phyloP scores from a whole-genome alignment of 805 yeast species.

The Saturnispora serradocipensis region DNA sequence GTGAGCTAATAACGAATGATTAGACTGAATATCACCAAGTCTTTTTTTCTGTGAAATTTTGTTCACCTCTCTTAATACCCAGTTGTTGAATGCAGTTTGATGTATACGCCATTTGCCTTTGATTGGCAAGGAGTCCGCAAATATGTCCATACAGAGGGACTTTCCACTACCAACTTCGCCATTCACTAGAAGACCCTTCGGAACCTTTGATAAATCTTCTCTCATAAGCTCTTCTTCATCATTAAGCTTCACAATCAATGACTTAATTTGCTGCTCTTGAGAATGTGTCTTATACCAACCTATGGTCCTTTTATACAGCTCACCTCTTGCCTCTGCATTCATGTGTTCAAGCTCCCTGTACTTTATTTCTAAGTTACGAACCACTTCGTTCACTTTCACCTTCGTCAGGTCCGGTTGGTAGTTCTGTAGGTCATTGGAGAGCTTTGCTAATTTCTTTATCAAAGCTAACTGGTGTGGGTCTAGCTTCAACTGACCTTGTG shows the following conservation, averaged over 20 bases:
- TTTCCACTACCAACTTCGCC: constrained; percentile 73
- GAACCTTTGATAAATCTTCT: constrained; percentile 48
- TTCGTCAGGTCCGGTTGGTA: constrained; percentile 46
- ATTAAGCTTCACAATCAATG: constrained; percentile 40
- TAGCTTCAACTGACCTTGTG: constrained; percentile 39
- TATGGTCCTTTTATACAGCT: constrained; percentile 24
- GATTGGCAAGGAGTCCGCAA: constrained; percentile 57
- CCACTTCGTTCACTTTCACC: constrained; percentile 33
- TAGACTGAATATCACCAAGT: constrained; percentile 22
- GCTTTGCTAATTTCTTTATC: constrained; percentile 52
- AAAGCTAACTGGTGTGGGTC: constrained; percentile 54
- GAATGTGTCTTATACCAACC: constrained; percentile 18
- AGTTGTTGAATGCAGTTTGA: constrained; percentile 57
- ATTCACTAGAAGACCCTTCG: constrained; percentile 54
- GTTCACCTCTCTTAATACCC: constrained; percentile 60
- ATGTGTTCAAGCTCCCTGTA: constrained; percentile 10
- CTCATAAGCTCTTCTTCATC: constrained; percentile 33
- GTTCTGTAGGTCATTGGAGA: constrained; percentile 54
- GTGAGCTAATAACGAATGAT: constrained; percentile 28
- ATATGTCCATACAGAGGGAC: constrained; percentile 64
- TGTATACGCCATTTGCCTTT: constrained; percentile 62
- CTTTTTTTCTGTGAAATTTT: constrained; percentile 37
- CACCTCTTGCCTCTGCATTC: constrained; percentile 11
- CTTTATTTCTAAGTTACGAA: constrained; percentile 28
- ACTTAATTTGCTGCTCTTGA: constrained; percentile 19